Conservation (phyloP, 139 green algal species). For the Picochlorum sp. region DNA sequence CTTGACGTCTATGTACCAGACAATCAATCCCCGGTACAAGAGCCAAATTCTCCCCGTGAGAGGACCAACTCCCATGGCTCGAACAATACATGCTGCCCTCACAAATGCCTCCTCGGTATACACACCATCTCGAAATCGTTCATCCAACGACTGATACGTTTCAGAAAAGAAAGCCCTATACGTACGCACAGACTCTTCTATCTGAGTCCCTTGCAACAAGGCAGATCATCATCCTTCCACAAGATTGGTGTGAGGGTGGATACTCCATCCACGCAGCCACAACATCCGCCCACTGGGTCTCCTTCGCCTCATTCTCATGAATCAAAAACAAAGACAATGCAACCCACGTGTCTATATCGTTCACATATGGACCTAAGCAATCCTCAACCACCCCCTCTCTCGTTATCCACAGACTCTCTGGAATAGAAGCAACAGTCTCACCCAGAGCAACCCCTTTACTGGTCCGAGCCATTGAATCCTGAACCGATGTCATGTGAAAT, state of each 20-base stretch:
- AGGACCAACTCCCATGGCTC: conserved; percentile 53
- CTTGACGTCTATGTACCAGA: conserved; percentile 43
- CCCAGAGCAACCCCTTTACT: conserved; percentile 7
- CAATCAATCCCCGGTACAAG: conserved; percentile 74
- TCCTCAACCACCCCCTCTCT: conserved; percentile 11
- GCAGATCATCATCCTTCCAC: conserved; percentile 54
- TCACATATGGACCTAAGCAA: conserved; percentile 20
- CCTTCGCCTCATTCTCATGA: conserved; percentile 30
- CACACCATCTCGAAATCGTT: conserved; percentile 34
- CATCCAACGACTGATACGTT: conserved; percentile 40
- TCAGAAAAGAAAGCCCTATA: conserved; percentile 66
- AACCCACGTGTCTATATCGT: conserved; percentile 58
- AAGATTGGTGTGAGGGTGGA: conserved; percentile 45
- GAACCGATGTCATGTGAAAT: not conserved
- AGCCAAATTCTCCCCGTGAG: conserved; percentile 55
- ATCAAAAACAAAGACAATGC: conserved; percentile 67
- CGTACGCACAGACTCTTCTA: conserved; percentile 35
- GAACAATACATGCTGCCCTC: conserved; percentile 68
- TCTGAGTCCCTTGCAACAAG: conserved; percentile 57
- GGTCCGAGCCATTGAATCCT: not conserved
- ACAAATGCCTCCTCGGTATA: conserved; percentile 60
- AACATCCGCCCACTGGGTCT: conserved; percentile 37
- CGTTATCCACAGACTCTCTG: conserved; percentile 36
- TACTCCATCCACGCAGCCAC: conserved; percentile 24
- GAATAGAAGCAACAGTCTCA: conserved; percentile 27